Evolutionary conservation across 768 basidiomycete genomes (phyloP).

Genomic region (Trametes elegans): DNA sequence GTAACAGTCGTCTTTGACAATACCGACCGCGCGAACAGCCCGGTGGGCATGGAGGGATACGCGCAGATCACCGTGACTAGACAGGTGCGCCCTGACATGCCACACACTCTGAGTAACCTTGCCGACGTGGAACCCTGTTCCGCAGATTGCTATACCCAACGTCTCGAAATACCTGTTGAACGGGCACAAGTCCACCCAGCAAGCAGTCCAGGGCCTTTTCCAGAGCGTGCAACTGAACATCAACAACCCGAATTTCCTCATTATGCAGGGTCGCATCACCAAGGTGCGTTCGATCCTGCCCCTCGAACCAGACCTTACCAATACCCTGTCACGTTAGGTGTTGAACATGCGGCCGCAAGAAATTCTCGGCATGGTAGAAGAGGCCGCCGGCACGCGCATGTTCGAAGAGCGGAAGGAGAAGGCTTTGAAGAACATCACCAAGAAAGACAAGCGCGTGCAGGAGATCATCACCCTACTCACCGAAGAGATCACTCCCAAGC

Average conservation of each 20-base stretch:
- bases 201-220: slow-evolving; percentile 84
- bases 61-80: slow-evolving; percentile 96
- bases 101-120: too few species aligned
- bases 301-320: background rate
- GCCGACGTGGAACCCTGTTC: background rate
- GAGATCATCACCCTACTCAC: slow-evolving; percentile 77
- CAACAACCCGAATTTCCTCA: slow-evolving; percentile 99
- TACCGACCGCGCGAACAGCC: slow-evolving; percentile 81
- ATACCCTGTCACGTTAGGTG: slow-evolving; percentile 43
- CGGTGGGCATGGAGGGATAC: slow-evolving; percentile 73
- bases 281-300: slow-evolving; percentile 52
- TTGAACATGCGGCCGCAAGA: slow-evolving; percentile 99
- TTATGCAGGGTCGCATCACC: slow-evolving; percentile 99
- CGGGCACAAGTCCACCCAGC: slow-evolving; percentile 89
- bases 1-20: slow-evolving; percentile 99
- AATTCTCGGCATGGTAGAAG: slow-evolving; percentile 97
- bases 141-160: slow-evolving; percentile 90
- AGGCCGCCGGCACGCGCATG: slow-evolving; percentile 98
- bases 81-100: slow-evolving; percentile 65
- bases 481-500: slow-evolving; percentile 93
- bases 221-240: slow-evolving; percentile 98
- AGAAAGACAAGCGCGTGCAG: slow-evolving; percentile 94
- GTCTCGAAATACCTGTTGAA: slow-evolving; percentile 94
- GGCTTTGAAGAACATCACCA: slow-evolving; percentile 91
- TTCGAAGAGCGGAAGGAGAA: slow-evolving; percentile 99